Conservation (phyloP, 495 filamentous ascomycete genomes). For the Pyrenula massariospora region DNA sequence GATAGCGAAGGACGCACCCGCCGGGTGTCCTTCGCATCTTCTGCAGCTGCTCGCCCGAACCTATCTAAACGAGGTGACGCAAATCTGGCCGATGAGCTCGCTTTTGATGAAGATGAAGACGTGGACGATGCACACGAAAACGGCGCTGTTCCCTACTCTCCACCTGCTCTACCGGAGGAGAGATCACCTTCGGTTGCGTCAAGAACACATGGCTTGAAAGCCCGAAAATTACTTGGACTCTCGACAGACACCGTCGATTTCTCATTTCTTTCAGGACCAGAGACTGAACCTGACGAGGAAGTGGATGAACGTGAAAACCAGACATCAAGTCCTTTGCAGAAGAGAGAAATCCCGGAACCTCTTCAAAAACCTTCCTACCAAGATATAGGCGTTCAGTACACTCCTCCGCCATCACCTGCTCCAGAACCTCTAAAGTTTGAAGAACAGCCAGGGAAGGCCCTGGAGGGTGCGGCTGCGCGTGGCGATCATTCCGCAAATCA, state of each 20-base stretch:
- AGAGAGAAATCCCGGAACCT: conserved; percentile 5
- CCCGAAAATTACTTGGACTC: conserved; percentile 38
- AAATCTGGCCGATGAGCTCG: conserved; percentile 73
- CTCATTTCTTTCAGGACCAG: neutral
- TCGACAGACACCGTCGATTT: conserved; percentile 15
- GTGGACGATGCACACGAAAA: conserved; percentile 21
- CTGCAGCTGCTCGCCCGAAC: neutral
- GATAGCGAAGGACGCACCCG: neutral
- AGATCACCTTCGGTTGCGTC: conserved; percentile 31
- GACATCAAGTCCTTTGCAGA: conserved; percentile 6
- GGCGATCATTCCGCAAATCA: conserved; percentile 42
- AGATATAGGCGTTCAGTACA: conserved; percentile 70
- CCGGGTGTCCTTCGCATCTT: neutral
- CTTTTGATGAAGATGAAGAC: conserved; percentile 63
- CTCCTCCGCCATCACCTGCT: conserved; percentile 66
- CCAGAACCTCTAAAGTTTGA: conserved; percentile 24
- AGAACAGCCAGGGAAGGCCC: conserved; percentile 11
- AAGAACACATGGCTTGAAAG: conserved; percentile 29
- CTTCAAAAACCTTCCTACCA: conserved; percentile 33
- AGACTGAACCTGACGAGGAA: conserved; percentile 9
- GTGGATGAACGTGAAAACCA: neutral
- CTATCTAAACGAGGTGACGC: neutral
- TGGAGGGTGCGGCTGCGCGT: conserved; percentile 4
- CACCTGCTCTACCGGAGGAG: conserved; percentile 35
- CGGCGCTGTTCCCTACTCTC: conserved; percentile 16